A percentile compares a stretch with the other conserved stretches of the same genome.
phyloP scores from a whole-genome alignment of 768 basidiomycete genomes.

The Trametes punicea region DNA sequence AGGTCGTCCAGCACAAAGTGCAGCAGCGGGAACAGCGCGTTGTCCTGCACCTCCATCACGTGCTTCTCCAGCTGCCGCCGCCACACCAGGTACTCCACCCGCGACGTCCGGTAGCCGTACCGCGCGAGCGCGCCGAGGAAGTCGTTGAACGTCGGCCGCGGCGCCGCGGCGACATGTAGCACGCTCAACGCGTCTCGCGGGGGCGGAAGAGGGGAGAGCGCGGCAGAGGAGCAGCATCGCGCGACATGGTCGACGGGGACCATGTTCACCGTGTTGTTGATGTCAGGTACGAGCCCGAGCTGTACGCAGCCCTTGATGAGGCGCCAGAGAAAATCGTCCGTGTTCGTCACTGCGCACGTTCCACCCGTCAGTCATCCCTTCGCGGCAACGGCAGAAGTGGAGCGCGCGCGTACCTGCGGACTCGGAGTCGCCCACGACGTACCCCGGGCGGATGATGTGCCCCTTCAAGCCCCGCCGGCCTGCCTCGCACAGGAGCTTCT shows the following conservation, averaged over 20 bases:
- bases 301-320: slow-evolving; percentile 98
- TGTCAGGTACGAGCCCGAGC: slow-evolving; percentile 93
- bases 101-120: slow-evolving; percentile 78
- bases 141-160: slow-evolving; percentile 85
- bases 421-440: slow-evolving; percentile 89
- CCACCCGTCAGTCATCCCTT: slow-evolving; percentile 1
- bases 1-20: slow-evolving; percentile 98
- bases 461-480: slow-evolving; percentile 81
- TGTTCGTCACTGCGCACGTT: slow-evolving; percentile 79
- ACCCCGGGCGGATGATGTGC: slow-evolving; percentile 89
- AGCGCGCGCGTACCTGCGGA: slow-evolving; percentile 71
- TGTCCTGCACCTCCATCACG: slow-evolving; percentile 91
- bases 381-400: not conserved
- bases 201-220: slow-evolving; percentile 52
- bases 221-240: slow-evolving; percentile 70
- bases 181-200: slow-evolving; percentile 46
- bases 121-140: slow-evolving; percentile 67
- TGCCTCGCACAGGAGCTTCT: slow-evolving; percentile 91
- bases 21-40: slow-evolving; percentile 93
- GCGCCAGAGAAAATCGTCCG: slow-evolving; percentile 98
- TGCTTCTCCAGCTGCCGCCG: slow-evolving; percentile 90
- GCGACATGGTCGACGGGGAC: slow-evolving; percentile 98
- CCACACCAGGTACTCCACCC: slow-evolving; percentile 91
- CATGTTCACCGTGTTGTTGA: slow-evolving; percentile 98
- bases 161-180: slow-evolving; percentile 82